Percentiles rank a stretch among this genome's conserved stretches.
phyloP scores from a whole-genome alignment of 148 eudicot genomes.

The Linanthus parryae region DNA sequence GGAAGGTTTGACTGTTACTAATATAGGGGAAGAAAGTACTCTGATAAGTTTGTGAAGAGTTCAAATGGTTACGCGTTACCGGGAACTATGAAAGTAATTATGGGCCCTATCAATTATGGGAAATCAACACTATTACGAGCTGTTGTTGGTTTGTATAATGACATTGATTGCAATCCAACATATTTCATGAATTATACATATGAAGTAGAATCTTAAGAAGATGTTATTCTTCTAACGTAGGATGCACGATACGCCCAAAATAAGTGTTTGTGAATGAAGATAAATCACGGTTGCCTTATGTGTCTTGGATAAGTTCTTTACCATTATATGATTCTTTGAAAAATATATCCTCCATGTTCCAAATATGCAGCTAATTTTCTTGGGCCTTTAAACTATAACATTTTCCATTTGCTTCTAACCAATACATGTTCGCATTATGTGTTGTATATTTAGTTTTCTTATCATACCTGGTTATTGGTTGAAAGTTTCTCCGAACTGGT shows the following conservation, averaged over 20 bases:
- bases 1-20: constrained; percentile 76
- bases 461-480: too few relatives aligned
- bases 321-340: too few relatives aligned
- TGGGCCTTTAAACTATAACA: too few relatives aligned
- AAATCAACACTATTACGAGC: constrained; percentile 76
- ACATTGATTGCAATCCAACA: constrained; percentile 5
- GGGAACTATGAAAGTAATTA: constrained; percentile 80
- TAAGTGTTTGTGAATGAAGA: constrained; percentile 65
- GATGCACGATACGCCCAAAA: constrained; percentile 65
- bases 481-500: too few relatives aligned
- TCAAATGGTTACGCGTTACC: constrained; percentile 80
- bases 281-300: constrained; percentile 59
- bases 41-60: constrained; percentile 73
- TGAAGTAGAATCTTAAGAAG: constrained; percentile 2
- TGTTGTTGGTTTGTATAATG: constrained; percentile 54
- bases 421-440: too few relatives aligned
- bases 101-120: constrained; percentile 92
- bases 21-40: constrained; percentile 66
- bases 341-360: too few relatives aligned
- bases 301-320: constrained; percentile 65
- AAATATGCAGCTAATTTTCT: too few relatives aligned
- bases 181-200: constrained; percentile 4
- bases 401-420: too few relatives aligned
- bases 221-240: constrained; percentile 30
- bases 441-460: too few relatives aligned